Evolutionary conservation across 2,329 filamentous ascomycete genomes (phyloP).

Genomic region (Biscogniauxia marginata): DNA sequence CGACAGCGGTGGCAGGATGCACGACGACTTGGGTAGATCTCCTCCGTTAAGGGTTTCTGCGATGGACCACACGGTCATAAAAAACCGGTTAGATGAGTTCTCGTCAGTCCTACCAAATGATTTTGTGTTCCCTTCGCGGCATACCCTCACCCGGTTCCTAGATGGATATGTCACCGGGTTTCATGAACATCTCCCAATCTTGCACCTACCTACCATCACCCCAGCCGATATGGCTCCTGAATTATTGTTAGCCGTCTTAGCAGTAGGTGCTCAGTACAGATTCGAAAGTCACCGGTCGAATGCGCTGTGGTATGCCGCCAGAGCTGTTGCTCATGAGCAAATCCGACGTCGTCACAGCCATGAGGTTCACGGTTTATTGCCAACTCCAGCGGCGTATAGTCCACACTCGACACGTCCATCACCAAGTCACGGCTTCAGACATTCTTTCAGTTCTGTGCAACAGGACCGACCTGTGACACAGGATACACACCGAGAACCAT

Average conservation of each 20-base stretch:
- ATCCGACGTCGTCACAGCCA: constrained; percentile 56
- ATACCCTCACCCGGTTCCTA: constrained; percentile 66
- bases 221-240: constrained; percentile 66
- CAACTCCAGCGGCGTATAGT: constrained; percentile 57
- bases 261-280: constrained; percentile 66
- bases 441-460: constrained; percentile 59
- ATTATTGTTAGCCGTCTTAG: constrained; percentile 64
- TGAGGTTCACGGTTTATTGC: constrained; percentile 55
- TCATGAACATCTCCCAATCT: constrained; percentile 55
- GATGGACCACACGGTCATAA: constrained; percentile 54
- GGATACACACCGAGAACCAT: constrained; percentile 58
- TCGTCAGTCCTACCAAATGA: constrained; percentile 57
- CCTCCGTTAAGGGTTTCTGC: constrained; percentile 49
- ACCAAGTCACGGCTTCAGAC: constrained; percentile 55
- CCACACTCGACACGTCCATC: constrained; percentile 60
- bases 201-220: constrained; percentile 66
- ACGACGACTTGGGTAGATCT: constrained; percentile 40
- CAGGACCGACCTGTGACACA: constrained; percentile 56
- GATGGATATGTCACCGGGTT: constrained; percentile 71
- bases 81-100: constrained; percentile 60
- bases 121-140: constrained; percentile 67
- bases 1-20: constrained; percentile 37
- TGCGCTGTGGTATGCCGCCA: constrained; percentile 61
- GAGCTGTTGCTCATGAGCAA: constrained; percentile 57
- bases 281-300: constrained; percentile 60